Conservation (phyloP, 208 protist species). For the Leishmania tarentolae region DNA sequence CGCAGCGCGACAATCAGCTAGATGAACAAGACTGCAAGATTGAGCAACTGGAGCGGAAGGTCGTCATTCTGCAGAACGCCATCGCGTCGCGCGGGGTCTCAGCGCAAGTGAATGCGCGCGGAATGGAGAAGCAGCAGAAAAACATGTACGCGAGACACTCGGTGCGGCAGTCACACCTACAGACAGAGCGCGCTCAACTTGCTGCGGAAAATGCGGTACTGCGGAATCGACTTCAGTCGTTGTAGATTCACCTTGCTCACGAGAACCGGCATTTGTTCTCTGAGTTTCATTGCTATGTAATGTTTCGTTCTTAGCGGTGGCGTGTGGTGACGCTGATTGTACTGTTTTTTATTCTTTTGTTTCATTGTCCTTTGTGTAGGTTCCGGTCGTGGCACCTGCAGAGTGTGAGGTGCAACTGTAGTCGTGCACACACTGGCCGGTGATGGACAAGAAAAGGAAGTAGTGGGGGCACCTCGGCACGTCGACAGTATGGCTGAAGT, state of each 20-base stretch:
- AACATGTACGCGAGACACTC: slow-evolving; percentile 42
- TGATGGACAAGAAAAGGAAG: no score
- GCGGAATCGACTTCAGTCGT: slow-evolving; percentile 12
- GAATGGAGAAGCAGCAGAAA: slow-evolving; percentile 54
- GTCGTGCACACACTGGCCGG: neutral
- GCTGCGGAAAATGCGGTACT: slow-evolving; percentile 53
- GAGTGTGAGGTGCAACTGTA: neutral
- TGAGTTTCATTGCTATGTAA: neutral
- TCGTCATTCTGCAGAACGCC: slow-evolving; percentile 68
- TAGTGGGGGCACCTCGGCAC: neutral
- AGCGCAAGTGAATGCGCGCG: slow-evolving; percentile 49
- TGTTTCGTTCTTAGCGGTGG: neutral
- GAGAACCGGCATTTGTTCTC: neutral
- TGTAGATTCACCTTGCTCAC: slow-evolving; percentile 6
- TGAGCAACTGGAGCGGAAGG: slow-evolving; percentile 77
- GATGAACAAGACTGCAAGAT: slow-evolving; percentile 70
- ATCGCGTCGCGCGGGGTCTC: slow-evolving; percentile 62
- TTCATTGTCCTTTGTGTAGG: neutral
- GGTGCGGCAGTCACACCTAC: slow-evolving; percentile 42
- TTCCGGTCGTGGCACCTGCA: neutral
- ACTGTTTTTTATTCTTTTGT: neutral
- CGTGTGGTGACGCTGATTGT: neutral
- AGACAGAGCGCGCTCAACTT: slow-evolving; percentile 53
- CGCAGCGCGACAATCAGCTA: slow-evolving; percentile 73
- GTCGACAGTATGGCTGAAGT: neutral